Conservation (phyloP, 371 early-diverging fungal species). For the Batkoa obscura region DNA sequence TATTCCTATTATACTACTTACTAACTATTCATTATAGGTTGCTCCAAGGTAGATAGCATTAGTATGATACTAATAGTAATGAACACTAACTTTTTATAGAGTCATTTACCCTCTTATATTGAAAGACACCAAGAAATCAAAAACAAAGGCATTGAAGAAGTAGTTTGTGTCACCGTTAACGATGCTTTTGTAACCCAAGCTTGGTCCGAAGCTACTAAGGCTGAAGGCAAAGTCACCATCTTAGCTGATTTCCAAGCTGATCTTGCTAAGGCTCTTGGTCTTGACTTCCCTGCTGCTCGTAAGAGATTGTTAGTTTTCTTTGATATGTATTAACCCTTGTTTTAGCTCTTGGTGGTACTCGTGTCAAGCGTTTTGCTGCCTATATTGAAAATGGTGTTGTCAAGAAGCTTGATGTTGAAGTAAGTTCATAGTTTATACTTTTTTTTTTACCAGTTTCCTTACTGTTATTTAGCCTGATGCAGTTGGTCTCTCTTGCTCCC, state of each 20-base stretch:
- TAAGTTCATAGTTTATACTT: background rate
- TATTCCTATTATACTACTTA: background rate
- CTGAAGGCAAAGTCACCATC: slow-evolving; percentile 21
- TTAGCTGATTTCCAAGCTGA: slow-evolving; percentile 43
- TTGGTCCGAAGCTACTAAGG: slow-evolving; percentile 30
- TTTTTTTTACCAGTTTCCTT: background rate
- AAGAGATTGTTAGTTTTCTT: background rate
- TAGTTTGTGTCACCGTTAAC: slow-evolving; percentile 44
- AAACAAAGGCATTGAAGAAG: slow-evolving; percentile 33
- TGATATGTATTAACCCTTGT: background rate
- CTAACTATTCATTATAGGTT: slow-evolving; percentile 11
- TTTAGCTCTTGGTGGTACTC: slow-evolving; percentile 34
- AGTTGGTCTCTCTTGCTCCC: background rate
- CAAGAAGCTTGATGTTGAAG: background rate
- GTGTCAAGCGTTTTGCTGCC: slow-evolving; percentile 42
- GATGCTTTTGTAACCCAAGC: slow-evolving; percentile 56
- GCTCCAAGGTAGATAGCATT: slow-evolving; percentile 19
- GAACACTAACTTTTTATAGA: slow-evolving; percentile 9
- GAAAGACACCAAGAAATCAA: slow-evolving; percentile 31
- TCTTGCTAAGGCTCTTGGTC: slow-evolving; percentile 35
- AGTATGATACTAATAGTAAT: background rate
- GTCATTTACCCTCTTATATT: slow-evolving; percentile 49
- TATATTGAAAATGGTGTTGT: background rate
- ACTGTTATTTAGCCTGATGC: background rate
- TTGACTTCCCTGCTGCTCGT: slow-evolving; percentile 35